Base-by-base conservation (phyloP, 352 stramenopile genomes). In the Globisporangium paroecandrum region DNA sequence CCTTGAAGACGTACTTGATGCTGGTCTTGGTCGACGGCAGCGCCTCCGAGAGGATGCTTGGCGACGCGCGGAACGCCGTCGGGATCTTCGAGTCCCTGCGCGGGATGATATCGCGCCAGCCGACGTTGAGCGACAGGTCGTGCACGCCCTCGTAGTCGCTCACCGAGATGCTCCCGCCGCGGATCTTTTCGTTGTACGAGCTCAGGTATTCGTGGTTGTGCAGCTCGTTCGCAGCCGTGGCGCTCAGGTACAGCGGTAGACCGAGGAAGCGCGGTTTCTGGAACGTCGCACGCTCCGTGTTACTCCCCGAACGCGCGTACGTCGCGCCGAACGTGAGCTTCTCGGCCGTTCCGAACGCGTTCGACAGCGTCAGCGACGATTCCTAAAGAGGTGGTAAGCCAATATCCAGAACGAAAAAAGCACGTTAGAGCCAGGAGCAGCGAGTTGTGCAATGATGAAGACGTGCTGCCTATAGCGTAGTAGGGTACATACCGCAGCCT, bases 1-100 rank as follows among this genome's bases (percentile, higher is more conserved):
- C 86, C 56, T 89, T 96, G 70, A 96, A 98, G n/a, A 91, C 85
- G 68, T 98, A 97, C 72, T 96, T 95, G 56, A 98, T 58, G 77
- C 89, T 97, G 46, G 89, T 96, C 77, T 97, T 98, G 22, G 92
- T 91, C 24, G 90, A 97, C 34, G 92, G 92, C 65, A 93, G 83
- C 2, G 90, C 87, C 68, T 97, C 89, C n/a, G 87, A 79, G 58
- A 98, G 74, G 68, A 98, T 95, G 75, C 86, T 95, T 24, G 89
- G 89, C 10, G 91, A 97, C 49, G 92, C 90, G 47, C 87, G 85
- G 73, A 96, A 97, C 36, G 89, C 91, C 32, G 89, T 97, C 12
- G 89, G 83, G 64, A 96, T 92, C 69, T 93, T 91, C 24, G 77
- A 70, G 60, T 94, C 87, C 55, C 89, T 86, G 15, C 89, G 83